phyloP scores from a whole-genome alignment of 306 rosid species.

The Psophocarpus tetragonolobus region DNA sequence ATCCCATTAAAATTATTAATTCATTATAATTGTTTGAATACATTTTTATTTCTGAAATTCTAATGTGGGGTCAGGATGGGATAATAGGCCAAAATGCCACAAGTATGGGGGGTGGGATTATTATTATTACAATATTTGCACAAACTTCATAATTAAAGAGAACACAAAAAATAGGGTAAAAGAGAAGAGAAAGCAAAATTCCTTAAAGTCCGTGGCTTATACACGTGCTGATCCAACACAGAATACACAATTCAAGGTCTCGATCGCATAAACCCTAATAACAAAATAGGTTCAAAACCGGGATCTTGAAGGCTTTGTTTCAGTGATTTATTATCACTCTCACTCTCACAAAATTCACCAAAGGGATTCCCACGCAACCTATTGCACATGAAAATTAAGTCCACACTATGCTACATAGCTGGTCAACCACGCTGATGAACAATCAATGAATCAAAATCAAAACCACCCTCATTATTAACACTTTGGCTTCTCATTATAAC shows the following conservation, averaged over 20 bases:
- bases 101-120: not conserved
- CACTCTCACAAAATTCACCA: slow-evolving; percentile 34
- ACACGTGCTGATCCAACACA: slow-evolving; percentile 65
- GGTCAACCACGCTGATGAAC: slow-evolving; percentile 75
- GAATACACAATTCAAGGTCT: slow-evolving; percentile 68
- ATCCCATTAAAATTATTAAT: not conserved
- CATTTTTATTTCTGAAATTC: not conserved
- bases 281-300: slow-evolving; percentile 27
- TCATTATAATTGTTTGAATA: not conserved
- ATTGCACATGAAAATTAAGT: slow-evolving; percentile 31
- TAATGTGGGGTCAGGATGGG: not conserved
- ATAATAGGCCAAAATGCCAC: not conserved
- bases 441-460: slow-evolving; percentile 29
- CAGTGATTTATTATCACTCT: slow-evolving; percentile 8
- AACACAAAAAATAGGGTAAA: not conserved
- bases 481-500: slow-evolving; percentile 3
- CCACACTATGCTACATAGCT: slow-evolving; percentile 38
- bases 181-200: slow-evolving; percentile 31
- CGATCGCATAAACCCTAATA: slow-evolving; percentile 41
- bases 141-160: not conserved
- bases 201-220: slow-evolving; percentile 65
- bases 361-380: slow-evolving; percentile 80
- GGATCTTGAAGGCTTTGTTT: slow-evolving; percentile 50
- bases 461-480: slow-evolving; percentile 18
- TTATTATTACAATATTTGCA: not conserved